Evolutionary conservation across 306 rosid species (phyloP).

Genomic region (Ormosia emarginata): DNA sequence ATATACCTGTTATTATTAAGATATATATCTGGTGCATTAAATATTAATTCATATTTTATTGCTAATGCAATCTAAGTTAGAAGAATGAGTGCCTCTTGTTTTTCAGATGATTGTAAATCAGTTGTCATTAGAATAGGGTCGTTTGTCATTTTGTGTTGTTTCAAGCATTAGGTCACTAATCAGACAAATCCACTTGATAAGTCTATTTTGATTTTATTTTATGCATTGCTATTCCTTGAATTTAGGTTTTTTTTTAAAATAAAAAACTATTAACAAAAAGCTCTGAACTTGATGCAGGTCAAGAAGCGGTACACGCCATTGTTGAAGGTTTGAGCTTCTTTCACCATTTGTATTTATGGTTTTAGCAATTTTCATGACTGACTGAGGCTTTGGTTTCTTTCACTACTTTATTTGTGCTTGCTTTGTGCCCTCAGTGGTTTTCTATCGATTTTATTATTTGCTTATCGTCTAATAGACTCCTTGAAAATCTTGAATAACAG

Average conservation of each 20-base stretch:
- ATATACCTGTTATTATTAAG: not conserved
- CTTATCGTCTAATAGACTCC: not conserved
- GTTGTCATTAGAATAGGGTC: not conserved
- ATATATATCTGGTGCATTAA: not conserved
- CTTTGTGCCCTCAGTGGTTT: not conserved
- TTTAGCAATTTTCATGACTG: slow-evolving; percentile 15
- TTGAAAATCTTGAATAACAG: not conserved
- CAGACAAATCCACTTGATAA: not conserved
- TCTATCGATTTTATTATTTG: not conserved
- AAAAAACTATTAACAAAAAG: slow-evolving; percentile 14
- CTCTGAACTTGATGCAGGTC: slow-evolving; percentile 60
- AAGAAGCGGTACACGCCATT: slow-evolving; percentile 74
- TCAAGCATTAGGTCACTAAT: slow-evolving; percentile 2
- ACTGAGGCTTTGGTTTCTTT: not conserved
- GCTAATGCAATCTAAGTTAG: not conserved
- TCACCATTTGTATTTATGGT: not conserved
- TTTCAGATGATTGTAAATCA: not conserved
- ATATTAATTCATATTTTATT: not conserved
- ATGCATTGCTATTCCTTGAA: not conserved
- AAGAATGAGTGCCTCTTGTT: slow-evolving; percentile 6
- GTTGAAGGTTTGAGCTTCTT: slow-evolving; percentile 68
- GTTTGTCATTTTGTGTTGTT: not conserved
- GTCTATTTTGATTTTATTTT: not conserved
- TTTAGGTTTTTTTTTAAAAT: not conserved
- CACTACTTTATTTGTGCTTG: not conserved